Conservation (phyloP, 1,284 basidiomycete genomes). For the Leccinum ponderosum region DNA sequence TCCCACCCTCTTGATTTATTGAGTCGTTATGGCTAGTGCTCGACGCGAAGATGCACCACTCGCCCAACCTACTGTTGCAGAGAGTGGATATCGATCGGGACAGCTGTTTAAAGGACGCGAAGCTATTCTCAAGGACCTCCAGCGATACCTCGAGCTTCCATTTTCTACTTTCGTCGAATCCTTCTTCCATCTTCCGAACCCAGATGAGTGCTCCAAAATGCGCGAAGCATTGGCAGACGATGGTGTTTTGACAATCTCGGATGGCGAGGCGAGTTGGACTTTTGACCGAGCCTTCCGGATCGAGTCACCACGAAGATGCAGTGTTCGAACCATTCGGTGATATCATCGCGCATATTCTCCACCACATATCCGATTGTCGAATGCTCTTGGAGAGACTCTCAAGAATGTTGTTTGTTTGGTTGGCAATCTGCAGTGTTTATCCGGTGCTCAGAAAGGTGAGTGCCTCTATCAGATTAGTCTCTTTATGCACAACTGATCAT, state of each 20-base stretch:
- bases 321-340: background rate
- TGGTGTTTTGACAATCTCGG: background rate
- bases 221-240: background rate
- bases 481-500: too few relatives aligned
- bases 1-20: too few relatives aligned
- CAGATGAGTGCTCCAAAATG: background rate
- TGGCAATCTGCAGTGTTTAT: too few relatives aligned
- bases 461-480: too few relatives aligned
- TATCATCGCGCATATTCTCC: background rate
- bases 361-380: background rate
- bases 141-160: background rate
- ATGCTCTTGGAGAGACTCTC: background rate
- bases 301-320: background rate
- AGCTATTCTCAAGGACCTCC: background rate
- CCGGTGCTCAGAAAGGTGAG: too few relatives aligned
- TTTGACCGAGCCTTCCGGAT: background rate
- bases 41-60: background rate
- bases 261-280: background rate
- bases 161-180: background rate
- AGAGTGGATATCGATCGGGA: background rate
- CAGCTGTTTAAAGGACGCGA: background rate
- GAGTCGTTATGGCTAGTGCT: too few relatives aligned
- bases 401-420: too few relatives aligned
- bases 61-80: background rate
- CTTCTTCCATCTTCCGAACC: background rate